Percentiles rank a stretch among this genome's conserved stretches.
phyloP scores from a whole-genome alignment of 2,329 filamentous ascomycete species.

The Corynespora cassiicola region DNA sequence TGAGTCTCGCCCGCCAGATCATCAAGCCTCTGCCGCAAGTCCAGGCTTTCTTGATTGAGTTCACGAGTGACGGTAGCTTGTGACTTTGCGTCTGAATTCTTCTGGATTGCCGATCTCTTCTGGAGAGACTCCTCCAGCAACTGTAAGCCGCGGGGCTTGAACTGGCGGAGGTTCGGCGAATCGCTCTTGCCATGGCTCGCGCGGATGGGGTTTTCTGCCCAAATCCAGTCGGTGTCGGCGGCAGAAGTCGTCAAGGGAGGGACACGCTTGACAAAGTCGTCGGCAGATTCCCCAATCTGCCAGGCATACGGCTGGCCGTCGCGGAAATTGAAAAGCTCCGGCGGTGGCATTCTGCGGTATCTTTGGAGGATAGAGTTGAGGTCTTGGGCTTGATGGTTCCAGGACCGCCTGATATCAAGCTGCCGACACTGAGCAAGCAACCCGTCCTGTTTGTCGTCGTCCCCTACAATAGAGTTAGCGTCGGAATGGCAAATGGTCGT shows the following conservation, averaged over 20 bases:
- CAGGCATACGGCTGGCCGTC: slow-evolving; percentile 61
- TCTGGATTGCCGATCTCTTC: slow-evolving; percentile 57
- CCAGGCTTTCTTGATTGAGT: slow-evolving; percentile 50
- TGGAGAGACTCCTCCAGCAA: slow-evolving; percentile 59
- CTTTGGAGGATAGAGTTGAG: slow-evolving; percentile 27
- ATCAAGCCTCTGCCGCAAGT: slow-evolving; percentile 63
- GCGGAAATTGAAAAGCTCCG: slow-evolving; percentile 60
- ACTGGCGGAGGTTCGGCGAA: slow-evolving; percentile 52
- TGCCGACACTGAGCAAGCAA: slow-evolving; percentile 24
- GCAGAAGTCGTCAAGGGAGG: slow-evolving; percentile 65
- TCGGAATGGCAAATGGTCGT: no score
- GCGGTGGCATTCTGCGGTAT: slow-evolving; percentile 8
- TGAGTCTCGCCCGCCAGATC: slow-evolving; percentile 65
- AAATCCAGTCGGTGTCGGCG: slow-evolving; percentile 70
- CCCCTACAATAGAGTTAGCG: slow-evolving; percentile 24
- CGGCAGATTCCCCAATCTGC: slow-evolving; percentile 68
- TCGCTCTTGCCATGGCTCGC: slow-evolving; percentile 38
- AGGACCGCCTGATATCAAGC: slow-evolving; percentile 21
- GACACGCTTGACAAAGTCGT: slow-evolving; percentile 71
- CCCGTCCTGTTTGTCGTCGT: slow-evolving; percentile 32
- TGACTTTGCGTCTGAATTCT: slow-evolving; percentile 55
- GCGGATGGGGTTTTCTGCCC: slow-evolving; percentile 69
- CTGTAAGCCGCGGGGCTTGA: slow-evolving; percentile 61
- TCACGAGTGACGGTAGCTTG: slow-evolving; percentile 35
- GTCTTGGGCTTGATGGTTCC: slow-evolving; percentile 25